Evolutionary conservation across 805 yeast genomes (phyloP).

Genomic region (Hanseniaspora vineae): DNA sequence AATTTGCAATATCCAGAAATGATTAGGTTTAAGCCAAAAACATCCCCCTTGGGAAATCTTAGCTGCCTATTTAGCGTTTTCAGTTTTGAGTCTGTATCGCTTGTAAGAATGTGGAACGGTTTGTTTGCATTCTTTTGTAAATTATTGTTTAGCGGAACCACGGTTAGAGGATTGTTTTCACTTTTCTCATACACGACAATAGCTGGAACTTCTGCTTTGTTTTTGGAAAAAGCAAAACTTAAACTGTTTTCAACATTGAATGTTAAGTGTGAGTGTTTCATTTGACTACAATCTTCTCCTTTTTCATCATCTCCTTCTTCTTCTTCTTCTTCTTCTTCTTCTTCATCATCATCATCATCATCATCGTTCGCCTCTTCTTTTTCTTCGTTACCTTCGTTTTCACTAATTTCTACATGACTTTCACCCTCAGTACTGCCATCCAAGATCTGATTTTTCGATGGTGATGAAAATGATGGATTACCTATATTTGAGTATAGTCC

Average conservation of each 20-base stretch:
- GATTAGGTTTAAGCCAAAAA: conserved; percentile 54
- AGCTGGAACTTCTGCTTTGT: conserved; percentile 4
- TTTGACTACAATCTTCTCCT: neutral
- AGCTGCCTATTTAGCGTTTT: conserved; percentile 28
- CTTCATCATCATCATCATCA: conserved; percentile 1
- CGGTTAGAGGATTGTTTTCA: conserved; percentile 18
- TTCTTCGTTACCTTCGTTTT: conserved; percentile 3
- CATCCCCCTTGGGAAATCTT: conserved; percentile 44
- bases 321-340: too few relatives aligned
- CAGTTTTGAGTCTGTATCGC: conserved; percentile 8
- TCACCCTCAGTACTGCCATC: too few relatives aligned
- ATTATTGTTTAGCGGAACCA: conserved; percentile 19
- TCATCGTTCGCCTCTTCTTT: conserved; percentile 13
- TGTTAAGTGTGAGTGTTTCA: conserved; percentile 2
- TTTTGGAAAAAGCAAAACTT: conserved; percentile 12
- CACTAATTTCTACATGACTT: too few relatives aligned
- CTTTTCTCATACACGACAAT: conserved; percentile 6
- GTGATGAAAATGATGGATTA: too few relatives aligned
- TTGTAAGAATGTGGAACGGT: conserved; percentile 17
- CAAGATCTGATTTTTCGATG: too few relatives aligned
- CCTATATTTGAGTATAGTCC: conserved; percentile 1
- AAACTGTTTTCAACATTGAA: conserved; percentile 19
- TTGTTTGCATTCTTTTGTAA: conserved; percentile 14
- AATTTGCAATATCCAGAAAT: conserved; percentile 45
- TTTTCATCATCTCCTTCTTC: neutral